A percentile compares a stretch with the other conserved stretches of the same genome.
Evolutionary conservation across 352 stramenopile species (phyloP).

Genomic region (Globisporangium orthogonon): DNA sequence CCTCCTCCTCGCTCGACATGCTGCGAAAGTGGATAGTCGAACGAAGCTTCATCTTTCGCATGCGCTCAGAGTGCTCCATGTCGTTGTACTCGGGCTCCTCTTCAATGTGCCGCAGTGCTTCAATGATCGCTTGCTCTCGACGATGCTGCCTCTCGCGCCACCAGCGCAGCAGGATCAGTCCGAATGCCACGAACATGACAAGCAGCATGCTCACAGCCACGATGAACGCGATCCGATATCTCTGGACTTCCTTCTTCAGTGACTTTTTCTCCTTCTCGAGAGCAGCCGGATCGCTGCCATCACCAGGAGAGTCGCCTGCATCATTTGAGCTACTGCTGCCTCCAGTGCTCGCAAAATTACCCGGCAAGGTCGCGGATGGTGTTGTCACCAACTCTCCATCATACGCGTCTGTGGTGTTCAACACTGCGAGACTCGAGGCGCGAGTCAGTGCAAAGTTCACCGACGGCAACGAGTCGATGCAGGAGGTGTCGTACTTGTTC

Average conservation of each 20-base stretch:
- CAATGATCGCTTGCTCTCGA: conserved; percentile 4
- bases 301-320: conserved; percentile 6
- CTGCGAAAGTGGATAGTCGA: conserved; percentile 9
- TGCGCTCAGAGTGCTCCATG: background rate
- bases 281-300: background rate
- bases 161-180: conserved; percentile 7
- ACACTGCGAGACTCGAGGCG: conserved; percentile 24
- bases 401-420: conserved; percentile 43
- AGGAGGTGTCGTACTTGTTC: conserved; percentile 43
- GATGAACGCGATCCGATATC: conserved; percentile 11
- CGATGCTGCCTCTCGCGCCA: conserved; percentile 15
- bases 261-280: conserved; percentile 12
- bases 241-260: background rate
- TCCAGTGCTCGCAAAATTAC: conserved; percentile 8
- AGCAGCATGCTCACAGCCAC: conserved; percentile 6
- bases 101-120: background rate
- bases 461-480: conserved; percentile 26
- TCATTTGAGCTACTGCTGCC: conserved; percentile 8
- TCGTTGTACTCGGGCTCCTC: conserved; percentile 3
- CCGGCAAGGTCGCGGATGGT: conserved; percentile 2
- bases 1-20: conserved; percentile 5
- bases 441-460: conserved; percentile 30
- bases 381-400: conserved; percentile 23
- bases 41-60: conserved; percentile 4
- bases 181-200: conserved; percentile 7